Evolutionary conservation across 2,329 filamentous ascomycete genomes (phyloP).

Genomic region (Polychaeton citri): DNA sequence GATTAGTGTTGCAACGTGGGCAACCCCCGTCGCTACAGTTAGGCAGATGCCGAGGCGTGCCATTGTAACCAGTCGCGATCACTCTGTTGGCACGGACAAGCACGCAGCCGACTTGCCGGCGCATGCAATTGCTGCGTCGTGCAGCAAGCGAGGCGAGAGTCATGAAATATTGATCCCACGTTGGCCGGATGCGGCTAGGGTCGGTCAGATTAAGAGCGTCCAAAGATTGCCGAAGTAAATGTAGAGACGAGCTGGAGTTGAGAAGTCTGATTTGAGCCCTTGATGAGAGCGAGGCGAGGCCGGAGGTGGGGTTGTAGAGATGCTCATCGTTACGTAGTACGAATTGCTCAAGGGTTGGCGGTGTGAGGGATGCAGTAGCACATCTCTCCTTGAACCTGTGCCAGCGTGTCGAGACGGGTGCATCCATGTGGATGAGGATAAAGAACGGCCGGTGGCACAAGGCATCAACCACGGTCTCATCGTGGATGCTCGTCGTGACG

Average conservation of each 20-base stretch:
- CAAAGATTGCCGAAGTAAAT: slow-evolving; percentile 60
- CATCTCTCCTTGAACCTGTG: slow-evolving; percentile 55
- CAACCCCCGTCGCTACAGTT: slow-evolving; percentile 95
- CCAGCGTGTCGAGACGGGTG: slow-evolving; percentile 75
- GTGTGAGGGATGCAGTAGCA: slow-evolving; percentile 15
- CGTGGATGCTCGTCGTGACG: slow-evolving; percentile 73
- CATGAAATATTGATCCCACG: slow-evolving; percentile 99
- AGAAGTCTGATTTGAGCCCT: slow-evolving; percentile 73
- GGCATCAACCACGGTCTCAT: slow-evolving; percentile 58
- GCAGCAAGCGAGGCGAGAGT: slow-evolving; percentile 83
- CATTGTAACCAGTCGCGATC: slow-evolving; percentile 93
- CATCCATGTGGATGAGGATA: slow-evolving; percentile 81
- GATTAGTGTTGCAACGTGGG: slow-evolving; percentile 58
- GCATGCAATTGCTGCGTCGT: slow-evolving; percentile 94
- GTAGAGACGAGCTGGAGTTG: slow-evolving; percentile 64
- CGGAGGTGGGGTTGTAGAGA: slow-evolving; percentile 52
- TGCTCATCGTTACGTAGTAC: slow-evolving; percentile 56
- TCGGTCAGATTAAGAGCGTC: slow-evolving; percentile 63
- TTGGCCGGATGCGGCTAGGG: slow-evolving; percentile 66
- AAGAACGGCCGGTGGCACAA: slow-evolving; percentile 79
- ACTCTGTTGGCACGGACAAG: slow-evolving; percentile 76
- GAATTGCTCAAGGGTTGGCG: slow-evolving; percentile 45
- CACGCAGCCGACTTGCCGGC: slow-evolving; percentile 87
- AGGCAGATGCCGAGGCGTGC: slow-evolving; percentile 73
- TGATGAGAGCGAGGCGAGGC: slow-evolving; percentile 64